Conservation (phyloP, 2,329 filamentous ascomycete genomes). For the Pseudocercospora vitis region DNA sequence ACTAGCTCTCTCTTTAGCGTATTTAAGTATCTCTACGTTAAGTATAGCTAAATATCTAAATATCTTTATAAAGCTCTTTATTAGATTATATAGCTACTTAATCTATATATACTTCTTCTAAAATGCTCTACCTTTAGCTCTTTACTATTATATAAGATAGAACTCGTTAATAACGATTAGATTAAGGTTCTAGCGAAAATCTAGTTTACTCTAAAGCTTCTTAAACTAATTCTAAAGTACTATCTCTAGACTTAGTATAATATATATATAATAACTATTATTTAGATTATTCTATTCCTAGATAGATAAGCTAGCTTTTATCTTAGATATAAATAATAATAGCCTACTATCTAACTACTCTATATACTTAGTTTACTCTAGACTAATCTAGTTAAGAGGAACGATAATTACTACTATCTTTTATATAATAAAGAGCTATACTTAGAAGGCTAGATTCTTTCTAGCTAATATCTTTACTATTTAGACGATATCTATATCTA, state of each 20-base stretch:
- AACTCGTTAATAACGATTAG: not conserved
- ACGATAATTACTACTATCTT: not conserved
- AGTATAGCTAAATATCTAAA: not conserved
- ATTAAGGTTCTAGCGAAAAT: not conserved
- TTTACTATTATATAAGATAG: not conserved
- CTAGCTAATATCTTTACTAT: not conserved
- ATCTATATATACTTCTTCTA: not conserved
- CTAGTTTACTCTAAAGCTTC: not conserved
- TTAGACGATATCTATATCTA: not conserved
- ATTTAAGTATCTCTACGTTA: not conserved
- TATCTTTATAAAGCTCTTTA: not conserved
- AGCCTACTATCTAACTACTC: not conserved
- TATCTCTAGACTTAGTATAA: not conserved
- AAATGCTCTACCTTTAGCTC: not conserved
- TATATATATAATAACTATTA: not conserved
- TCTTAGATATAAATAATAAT: not conserved
- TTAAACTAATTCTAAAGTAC: not conserved
- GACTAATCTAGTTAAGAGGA: not conserved
- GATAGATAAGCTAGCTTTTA: not conserved
- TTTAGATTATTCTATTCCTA: not conserved
- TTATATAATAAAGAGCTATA: not conserved
- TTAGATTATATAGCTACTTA: not conserved
- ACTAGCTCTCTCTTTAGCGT: not conserved
- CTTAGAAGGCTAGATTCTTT: not conserved
- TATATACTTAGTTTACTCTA: not conserved